Conservation (phyloP, 176 grass and related monocot genomes). For the Tuctoria greenei region DNA sequence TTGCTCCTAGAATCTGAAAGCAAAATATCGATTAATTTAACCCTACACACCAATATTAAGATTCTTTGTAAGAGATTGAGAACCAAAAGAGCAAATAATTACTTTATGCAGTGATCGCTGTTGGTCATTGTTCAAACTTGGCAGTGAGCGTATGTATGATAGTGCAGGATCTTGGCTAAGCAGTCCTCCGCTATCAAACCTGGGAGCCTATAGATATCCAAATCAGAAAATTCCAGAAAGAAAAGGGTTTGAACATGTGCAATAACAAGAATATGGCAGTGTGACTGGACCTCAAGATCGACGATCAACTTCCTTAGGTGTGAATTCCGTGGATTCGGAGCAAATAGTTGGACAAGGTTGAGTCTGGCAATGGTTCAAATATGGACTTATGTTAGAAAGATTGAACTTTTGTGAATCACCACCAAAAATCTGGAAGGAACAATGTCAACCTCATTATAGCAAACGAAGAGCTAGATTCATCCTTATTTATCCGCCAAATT, state of each 20-base stretch:
- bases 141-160: slow-evolving; percentile 73
- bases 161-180: slow-evolving; percentile 89
- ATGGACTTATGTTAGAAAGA: slow-evolving; percentile 31
- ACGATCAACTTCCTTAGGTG: slow-evolving; percentile 78
- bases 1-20: slow-evolving; percentile 91
- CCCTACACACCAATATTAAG: slow-evolving; percentile 19
- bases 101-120: slow-evolving; percentile 89
- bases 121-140: slow-evolving; percentile 83
- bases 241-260: slow-evolving; percentile 23
- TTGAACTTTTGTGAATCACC: slow-evolving; percentile 14
- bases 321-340: slow-evolving; percentile 54
- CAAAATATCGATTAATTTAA: slow-evolving; percentile 26
- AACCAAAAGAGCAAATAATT: slow-evolving; percentile 34
- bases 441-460: slow-evolving; percentile 71
- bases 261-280: slow-evolving; percentile 13
- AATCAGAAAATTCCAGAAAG: slow-evolving; percentile 31
- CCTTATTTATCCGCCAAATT: slow-evolving; percentile 90
- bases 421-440: slow-evolving; percentile 5
- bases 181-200: slow-evolving; percentile 90
- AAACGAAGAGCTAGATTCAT: slow-evolving; percentile 85
- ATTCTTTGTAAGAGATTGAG: slow-evolving; percentile 1
- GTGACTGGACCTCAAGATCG: slow-evolving; percentile 70
- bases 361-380: slow-evolving; percentile 47
- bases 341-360: slow-evolving; percentile 84
- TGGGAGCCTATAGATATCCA: slow-evolving; percentile 62